Evolutionary conservation across 305 asterid species (phyloP), one percentile per base, ranked within the genome.

Genomic region (Fraxinus sp.): DNA sequence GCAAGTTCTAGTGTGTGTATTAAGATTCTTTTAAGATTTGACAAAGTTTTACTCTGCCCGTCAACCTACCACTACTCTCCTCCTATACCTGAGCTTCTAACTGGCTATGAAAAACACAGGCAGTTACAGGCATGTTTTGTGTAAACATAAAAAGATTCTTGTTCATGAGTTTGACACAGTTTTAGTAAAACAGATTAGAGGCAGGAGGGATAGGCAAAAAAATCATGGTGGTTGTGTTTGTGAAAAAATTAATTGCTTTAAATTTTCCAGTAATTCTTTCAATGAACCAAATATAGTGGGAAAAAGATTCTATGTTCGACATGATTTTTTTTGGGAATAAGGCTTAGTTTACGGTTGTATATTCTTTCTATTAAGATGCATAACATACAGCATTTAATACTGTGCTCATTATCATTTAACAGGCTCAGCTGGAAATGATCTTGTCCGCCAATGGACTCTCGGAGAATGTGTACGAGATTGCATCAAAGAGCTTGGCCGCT

Each of bases 351-450:
- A 55, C 9, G 10, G 24, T n/a, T 55, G 66, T 55, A 55, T 55
- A n/a, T 62, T 62, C 72, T 10, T 8, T 64, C 7, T 30, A 37
- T 37, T 37, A 37, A 37, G 44, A 37, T 37, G 44, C 44, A 6
- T 37, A 1, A 37, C 11, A 37, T 37, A 8, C 44, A 37, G 14
- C 57, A 78, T 10, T 44, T 26, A 46, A 72, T 28, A 13, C 8
- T 18, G 0, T n/a, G 7, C 14, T 71, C 20, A n/a, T 0, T 26
- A 16, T 18, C 2, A 75, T 82, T 73, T 83, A 84, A 84, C 95
- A 93, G 98, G 94, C 91, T 33, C 97, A 92, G 86, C 87, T 94
- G 85, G 94, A 94, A 86, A 92, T 90, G 94, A 92, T 94, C 78
- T 73, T 92, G 88, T 76, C 91, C 0, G 78, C 90, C 11, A 90